These are phyloP conservation scores for Heteromeles arbutifolia DNA, from an alignment of 306 rosid genomes.

Conservation along the genomic window DNA sequence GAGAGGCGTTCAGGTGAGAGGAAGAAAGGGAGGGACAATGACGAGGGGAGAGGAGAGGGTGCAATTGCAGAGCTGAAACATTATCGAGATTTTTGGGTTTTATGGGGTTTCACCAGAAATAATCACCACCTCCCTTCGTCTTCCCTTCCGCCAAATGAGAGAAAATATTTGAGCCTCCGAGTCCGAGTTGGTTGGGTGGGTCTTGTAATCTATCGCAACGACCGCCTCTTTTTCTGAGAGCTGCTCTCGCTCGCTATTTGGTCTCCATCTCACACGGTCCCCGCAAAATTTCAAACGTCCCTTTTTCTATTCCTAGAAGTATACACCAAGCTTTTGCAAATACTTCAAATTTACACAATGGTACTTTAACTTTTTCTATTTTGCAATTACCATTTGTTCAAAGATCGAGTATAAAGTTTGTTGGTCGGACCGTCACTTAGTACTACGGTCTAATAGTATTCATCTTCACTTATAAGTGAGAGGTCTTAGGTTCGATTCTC, in stretches of 20 bases:
- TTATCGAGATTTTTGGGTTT: background rate
- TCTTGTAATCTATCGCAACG: constrained; percentile 1
- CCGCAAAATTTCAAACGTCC: constrained; percentile 29
- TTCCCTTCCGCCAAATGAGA: background rate
- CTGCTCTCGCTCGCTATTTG: background rate
- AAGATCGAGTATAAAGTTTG: too few relatives aligned
- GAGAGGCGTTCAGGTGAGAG: background rate
- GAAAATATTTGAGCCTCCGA: constrained; percentile 7
- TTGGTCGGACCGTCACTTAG: too few relatives aligned
- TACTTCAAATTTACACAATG: background rate
- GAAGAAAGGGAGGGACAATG: background rate
- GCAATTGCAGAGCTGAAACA: constrained; percentile 2
- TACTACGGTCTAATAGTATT: too few relatives aligned
- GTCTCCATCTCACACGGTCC: constrained; percentile 10
- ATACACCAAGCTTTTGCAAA: background rate
- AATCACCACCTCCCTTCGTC: background rate
- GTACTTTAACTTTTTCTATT: background rate
- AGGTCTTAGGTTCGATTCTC: too few relatives aligned
- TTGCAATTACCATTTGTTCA: background rate
- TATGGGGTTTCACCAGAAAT: background rate
- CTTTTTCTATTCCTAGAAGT: background rate
- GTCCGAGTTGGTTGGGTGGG: constrained; percentile 11
- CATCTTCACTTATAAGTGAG: too few relatives aligned
- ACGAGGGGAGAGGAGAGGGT: background rate
- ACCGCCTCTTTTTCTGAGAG: constrained; percentile 33